Conservation (phyloP, 176 grass and related monocot genomes). For the Zea luxurians region DNA sequence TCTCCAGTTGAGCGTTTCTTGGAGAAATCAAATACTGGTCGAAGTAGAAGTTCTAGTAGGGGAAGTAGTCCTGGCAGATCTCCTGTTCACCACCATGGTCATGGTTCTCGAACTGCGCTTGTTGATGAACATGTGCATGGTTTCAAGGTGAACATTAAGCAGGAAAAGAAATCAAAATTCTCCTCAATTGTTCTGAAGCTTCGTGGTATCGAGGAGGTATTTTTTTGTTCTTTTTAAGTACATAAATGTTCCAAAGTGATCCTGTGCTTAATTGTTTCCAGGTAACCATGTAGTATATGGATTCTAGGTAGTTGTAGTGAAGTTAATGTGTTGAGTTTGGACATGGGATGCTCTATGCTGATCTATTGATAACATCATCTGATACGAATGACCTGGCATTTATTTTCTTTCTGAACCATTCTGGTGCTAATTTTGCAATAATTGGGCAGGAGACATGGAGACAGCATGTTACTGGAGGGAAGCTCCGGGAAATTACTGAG, state of each 20-base stretch:
- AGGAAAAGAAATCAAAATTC: slow-evolving; percentile 96
- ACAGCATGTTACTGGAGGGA: slow-evolving; percentile 93
- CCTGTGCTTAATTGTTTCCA: slow-evolving; percentile 34
- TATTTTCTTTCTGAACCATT: slow-evolving; percentile 15
- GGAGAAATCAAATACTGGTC: slow-evolving; percentile 79
- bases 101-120: slow-evolving; percentile 54
- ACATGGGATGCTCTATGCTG: slow-evolving; percentile 35
- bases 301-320: slow-evolving; percentile 20
- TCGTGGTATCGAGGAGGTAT: slow-evolving; percentile 96
- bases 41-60: slow-evolving; percentile 96
- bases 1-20: slow-evolving; percentile 85
- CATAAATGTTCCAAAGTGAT: not conserved
- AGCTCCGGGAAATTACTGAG: slow-evolving; percentile 95
- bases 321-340: slow-evolving; percentile 22
- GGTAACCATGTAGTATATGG: not conserved
- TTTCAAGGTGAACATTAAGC: slow-evolving; percentile 91
- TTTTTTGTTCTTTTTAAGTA: slow-evolving; percentile 5
- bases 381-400: slow-evolving; percentile 10
- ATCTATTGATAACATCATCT: not conserved
- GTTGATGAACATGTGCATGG: slow-evolving; percentile 86
- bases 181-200: slow-evolving; percentile 92
- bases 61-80: slow-evolving; percentile 90
- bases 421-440: slow-evolving; percentile 28
- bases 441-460: slow-evolving; percentile 88
- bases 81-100: slow-evolving; percentile 66